Evolutionary conservation across 495 filamentous ascomycete species (phyloP), one percentile per base, ranked within the genome.

Genomic region (Podospora appendiculata): DNA sequence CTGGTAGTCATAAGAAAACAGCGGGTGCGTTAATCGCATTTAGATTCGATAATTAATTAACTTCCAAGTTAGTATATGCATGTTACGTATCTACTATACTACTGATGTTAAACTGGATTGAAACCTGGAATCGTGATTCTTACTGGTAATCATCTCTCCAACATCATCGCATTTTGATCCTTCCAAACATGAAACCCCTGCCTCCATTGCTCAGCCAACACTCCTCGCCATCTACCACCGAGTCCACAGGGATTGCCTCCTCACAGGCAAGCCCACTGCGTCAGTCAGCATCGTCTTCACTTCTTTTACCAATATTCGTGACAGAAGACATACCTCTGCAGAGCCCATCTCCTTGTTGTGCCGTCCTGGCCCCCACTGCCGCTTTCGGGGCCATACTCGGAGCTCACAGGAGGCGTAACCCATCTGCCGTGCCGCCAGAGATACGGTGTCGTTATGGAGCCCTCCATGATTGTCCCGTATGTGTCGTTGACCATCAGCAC

Each of bases 171-270:
- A 66, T 8, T 33, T 53, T 60, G 14, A 69, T 50, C 19, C 45
- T 68, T 11, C 69, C 71, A 50, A 58, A 67, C 13, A 83, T 76
- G 59, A 92, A 95, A 0, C 89, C 90, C 54, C 86, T 75, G n/a
- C 87, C 86, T 0, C 85, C 88, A 65, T 90, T 95, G 59, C 88
- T 93, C 52, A 96, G 69, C 84, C 87, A 90, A 55, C 88, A 86
- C 49, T 80, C 76, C 64, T 96, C 89, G 4, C 84, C 87, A 58
- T 88, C 74, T 10, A 79, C 61, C 14, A 96, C 63, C 10, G 79
- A 80, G 14, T 75, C 62, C 2, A 60, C 72, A 9, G 47, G 59
- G 14, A 93, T 72, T 2, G 71, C 59, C 41, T 79, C 73, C 60
- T 94, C 87, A n/a, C 72, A 66, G n/a, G 63, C 87, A 79, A 70